Base-by-base conservation (phyloP, 164 flowering plant species). In the Umbellularia californica region DNA sequence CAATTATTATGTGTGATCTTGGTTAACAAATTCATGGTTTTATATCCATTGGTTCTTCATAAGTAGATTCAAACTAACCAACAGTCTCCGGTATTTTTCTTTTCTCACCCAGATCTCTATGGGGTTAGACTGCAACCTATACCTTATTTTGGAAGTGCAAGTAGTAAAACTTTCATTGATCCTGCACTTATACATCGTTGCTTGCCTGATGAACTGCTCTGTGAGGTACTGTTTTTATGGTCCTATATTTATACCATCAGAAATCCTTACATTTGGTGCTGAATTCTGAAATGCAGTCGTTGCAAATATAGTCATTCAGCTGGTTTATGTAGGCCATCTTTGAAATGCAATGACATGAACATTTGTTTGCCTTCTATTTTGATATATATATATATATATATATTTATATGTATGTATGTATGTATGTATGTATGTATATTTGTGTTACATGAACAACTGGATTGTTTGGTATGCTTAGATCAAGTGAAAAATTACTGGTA, bases 171-270 rank as follows among this genome's bases (percentile, higher is more conserved):
- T 17, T 71, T 65, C 74, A 77, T 81, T 76, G 98, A 95, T 82
- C 87, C 88, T 0, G 90, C 97, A 3, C 88, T 87, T 33, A 80
- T 95, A 24, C 98, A 95, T 72, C 90, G 95, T 23, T 79, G 79
- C 77, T 83, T 93, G 84, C 98, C 97, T 6, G 97, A 93, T 81
- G 97, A 95, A 83, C 83, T 95, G 70, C 94, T 95, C 69, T 83
- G 79, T 69, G 97, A 93, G 97, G 98, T 93, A 86, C 52, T 72
- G 13, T 60, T 17, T 66, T 22, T 33, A n/a, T 50, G 27, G 70
- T 24, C 25, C 27, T 69, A 20, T 47, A 69, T 27, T 23, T 64
- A 25, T 4, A 25, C 35, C 69, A 28, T 22, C 25, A 19, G n/a
- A 28, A 67, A 17, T 67, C 33, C 25, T 25, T 64, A 64, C 67